These are phyloP conservation scores for Phytophthora constricta DNA, from an alignment of 352 stramenopile genomes.

Conservation along the genomic window DNA sequence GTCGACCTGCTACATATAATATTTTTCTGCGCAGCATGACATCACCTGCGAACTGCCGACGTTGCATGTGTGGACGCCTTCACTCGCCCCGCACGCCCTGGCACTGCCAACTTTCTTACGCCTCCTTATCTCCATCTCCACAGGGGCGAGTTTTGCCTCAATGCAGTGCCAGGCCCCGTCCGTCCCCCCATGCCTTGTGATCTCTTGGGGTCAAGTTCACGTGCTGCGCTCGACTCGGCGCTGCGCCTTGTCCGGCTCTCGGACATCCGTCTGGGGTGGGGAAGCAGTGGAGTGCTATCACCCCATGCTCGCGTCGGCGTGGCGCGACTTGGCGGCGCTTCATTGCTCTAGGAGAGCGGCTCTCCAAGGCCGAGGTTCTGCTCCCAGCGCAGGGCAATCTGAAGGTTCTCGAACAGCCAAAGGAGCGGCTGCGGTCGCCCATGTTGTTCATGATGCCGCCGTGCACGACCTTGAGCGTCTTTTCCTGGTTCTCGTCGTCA, in stretches of 20 bases:
- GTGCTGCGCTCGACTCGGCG: conserved; percentile 11
- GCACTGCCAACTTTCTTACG: too few relatives aligned
- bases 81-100: too few relatives aligned
- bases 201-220: conserved; percentile 4
- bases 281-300: too few relatives aligned
- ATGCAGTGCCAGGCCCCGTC: too few relatives aligned
- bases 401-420: conserved; percentile 66
- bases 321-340: background rate
- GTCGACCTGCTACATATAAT: conserved; percentile 1
- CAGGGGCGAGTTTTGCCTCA: too few relatives aligned
- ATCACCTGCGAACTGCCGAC: too few relatives aligned
- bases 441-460: conserved; percentile 70
- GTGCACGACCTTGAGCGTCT: conserved; percentile 48
- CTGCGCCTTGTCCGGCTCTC: background rate
- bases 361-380: conserved; percentile 53
- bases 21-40: too few relatives aligned
- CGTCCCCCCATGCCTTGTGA: too few relatives aligned
- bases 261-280: too few relatives aligned
- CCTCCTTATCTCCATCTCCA: too few relatives aligned
- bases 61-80: too few relatives aligned
- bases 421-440: conserved; percentile 59
- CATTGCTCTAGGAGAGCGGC: conserved; percentile 32
- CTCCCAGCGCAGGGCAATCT: conserved; percentile 61
- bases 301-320: too few relatives aligned
- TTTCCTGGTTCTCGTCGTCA: conserved; percentile 18